Conservation (phyloP, 2,329 filamentous ascomycete genomes). For the Zasmidium citrigriseum region DNA sequence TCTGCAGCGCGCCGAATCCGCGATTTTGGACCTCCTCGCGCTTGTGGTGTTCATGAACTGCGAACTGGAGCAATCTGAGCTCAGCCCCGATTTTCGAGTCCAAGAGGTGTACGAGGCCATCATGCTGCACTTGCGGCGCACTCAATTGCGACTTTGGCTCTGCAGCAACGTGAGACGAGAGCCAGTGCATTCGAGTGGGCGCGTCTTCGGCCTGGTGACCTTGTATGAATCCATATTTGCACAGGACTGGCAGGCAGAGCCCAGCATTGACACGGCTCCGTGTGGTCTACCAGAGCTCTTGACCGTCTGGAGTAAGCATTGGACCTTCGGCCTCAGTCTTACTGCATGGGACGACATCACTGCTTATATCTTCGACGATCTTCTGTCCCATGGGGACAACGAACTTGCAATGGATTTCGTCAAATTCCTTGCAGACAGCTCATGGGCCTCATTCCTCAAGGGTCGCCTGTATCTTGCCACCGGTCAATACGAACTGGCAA, state of each 20-base stretch:
- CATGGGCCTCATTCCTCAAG: constrained; percentile 75
- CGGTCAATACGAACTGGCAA: constrained; percentile 72
- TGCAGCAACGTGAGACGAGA: constrained; percentile 48
- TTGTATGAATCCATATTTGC: constrained; percentile 43
- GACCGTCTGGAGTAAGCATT: constrained; percentile 50
- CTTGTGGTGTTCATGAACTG: constrained; percentile 84
- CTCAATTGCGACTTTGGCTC: constrained; percentile 74
- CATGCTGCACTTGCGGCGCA: constrained; percentile 68
- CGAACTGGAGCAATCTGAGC: constrained; percentile 73
- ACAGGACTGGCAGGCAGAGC: constrained; percentile 40
- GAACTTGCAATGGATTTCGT: constrained; percentile 64
- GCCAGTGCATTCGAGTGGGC: constrained; percentile 32
- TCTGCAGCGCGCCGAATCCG: constrained; percentile 68
- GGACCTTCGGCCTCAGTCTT: constrained; percentile 44
- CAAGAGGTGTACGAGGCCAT: constrained; percentile 66
- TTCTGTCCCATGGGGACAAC: constrained; percentile 46
- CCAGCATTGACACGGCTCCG: constrained; percentile 10
- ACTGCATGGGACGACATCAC: constrained; percentile 41
- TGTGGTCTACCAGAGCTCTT: constrained; percentile 34
- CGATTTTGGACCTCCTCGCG: constrained; percentile 80
- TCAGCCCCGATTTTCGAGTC: constrained; percentile 65
- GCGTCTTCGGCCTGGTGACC: constrained; percentile 24
- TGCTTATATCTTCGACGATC: constrained; percentile 43
- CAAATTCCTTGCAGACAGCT: constrained; percentile 56
- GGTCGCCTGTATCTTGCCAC: constrained; percentile 75